Conservation (phyloP, 208 protist genomes). For the Leptomonas pyrrhocoris region DNA sequence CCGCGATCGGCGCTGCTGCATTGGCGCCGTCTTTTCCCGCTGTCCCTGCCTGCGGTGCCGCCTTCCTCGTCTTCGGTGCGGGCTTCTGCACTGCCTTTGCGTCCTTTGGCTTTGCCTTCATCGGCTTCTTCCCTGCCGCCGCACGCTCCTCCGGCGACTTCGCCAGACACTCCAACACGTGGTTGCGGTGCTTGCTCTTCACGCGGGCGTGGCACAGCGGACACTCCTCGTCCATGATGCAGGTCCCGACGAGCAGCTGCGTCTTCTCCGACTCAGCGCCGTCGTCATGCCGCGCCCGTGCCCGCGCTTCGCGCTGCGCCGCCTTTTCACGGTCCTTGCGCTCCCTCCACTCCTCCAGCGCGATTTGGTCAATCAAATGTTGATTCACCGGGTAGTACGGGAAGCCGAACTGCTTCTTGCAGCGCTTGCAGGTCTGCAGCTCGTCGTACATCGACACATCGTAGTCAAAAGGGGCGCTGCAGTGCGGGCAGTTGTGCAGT, state of each 20-base stretch:
- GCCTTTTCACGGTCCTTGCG: slow-evolving; percentile 39
- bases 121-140: background rate
- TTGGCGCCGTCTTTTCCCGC: too few relatives aligned
- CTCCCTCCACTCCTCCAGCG: slow-evolving; percentile 70
- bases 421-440: slow-evolving; percentile 48
- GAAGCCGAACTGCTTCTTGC: slow-evolving; percentile 76
- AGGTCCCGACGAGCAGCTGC: slow-evolving; percentile 55
- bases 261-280: slow-evolving; percentile 38
- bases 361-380: slow-evolving; percentile 63
- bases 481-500: slow-evolving; percentile 85
- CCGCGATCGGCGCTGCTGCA: too few relatives aligned
- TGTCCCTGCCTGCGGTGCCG: slow-evolving; percentile 5
- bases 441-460: slow-evolving; percentile 80
- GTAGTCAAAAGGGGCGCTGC: slow-evolving; percentile 71
- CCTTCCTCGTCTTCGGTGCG: slow-evolving; percentile 9
- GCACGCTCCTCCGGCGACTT: slow-evolving; percentile 10
- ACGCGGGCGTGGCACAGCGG: slow-evolving; percentile 64
- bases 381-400: slow-evolving; percentile 86
- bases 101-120: background rate
- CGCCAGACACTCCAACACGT: slow-evolving; percentile 60
- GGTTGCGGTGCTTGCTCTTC: slow-evolving; percentile 51
- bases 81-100: slow-evolving; percentile 7
- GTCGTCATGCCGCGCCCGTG: slow-evolving; percentile 28
- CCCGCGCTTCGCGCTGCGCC: slow-evolving; percentile 52
- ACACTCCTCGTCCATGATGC: slow-evolving; percentile 73